Evolutionary conservation across 805 yeast species (phyloP).

Genomic region (Candida palmyrensis): DNA sequence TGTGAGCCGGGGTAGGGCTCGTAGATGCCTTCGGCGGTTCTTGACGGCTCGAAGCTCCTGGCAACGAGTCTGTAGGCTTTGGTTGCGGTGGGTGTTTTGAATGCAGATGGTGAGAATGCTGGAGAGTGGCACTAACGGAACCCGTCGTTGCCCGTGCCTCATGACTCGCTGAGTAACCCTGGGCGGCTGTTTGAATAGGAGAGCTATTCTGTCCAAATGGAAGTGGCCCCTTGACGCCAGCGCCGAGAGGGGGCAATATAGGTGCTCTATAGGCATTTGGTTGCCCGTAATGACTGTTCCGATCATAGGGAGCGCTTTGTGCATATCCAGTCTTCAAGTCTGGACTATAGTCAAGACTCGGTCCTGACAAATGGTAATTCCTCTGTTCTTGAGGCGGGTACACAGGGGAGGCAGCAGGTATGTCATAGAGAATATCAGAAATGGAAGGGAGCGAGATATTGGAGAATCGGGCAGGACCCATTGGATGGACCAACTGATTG

Average conservation of each 20-base stretch:
- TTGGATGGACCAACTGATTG: constrained; percentile 4
- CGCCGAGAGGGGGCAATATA: constrained; percentile 2
- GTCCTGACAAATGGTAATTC: constrained; percentile 4
- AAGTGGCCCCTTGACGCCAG: neutral
- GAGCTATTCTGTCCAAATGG: neutral
- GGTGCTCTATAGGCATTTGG: constrained; percentile 1
- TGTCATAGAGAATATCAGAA: constrained; percentile 28
- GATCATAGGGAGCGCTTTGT: neutral
- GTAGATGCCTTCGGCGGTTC: constrained; percentile 2
- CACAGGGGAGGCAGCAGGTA: constrained; percentile 3
- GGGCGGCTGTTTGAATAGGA: neutral
- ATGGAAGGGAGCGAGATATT: constrained; percentile 38
- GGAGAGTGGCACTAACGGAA: too few species aligned
- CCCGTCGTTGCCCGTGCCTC: too few species aligned
- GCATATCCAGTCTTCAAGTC: too few species aligned
- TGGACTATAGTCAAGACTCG: too few species aligned
- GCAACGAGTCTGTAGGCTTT: constrained; percentile 4
- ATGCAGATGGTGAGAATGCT: neutral
- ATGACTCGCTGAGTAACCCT: too few species aligned
- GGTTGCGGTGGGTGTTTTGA: constrained; percentile 4
- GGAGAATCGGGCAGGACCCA: constrained; percentile 4
- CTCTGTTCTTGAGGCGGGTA: constrained; percentile 5
- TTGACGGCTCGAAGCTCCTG: constrained; percentile 4
- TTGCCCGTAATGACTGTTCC: neutral
- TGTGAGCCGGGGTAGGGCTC: too few species aligned